Base-by-base conservation (phyloP, 352 stramenopile genomes). In the Pythium pyrilobum region DNA sequence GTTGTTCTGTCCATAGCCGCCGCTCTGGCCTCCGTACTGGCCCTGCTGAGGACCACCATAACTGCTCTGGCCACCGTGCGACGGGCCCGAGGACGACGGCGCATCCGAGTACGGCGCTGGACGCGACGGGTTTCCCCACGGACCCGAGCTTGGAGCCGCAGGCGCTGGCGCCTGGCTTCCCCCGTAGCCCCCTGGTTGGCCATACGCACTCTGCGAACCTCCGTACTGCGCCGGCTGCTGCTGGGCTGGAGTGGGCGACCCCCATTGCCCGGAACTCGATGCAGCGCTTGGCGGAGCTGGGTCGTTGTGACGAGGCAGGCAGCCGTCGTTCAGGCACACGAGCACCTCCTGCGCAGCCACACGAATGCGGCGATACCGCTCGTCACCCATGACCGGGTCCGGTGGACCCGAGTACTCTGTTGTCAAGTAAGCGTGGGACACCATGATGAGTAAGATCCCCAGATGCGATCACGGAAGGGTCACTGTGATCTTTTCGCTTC, bases 361-460 rank as follows among this genome's bases (percentile, higher is more conserved):
- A 13, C 83, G 78, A 58, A 94, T 89, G n/a, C 81, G 83, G 23
- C 83, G 81, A 57, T 88, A 89, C 52, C 86, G 85, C 54, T 94
- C 83, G 38, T 94, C 81, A 25, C 81, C 81, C 55, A 87, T 87
- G 31, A 88, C 71, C 10, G 83, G 79, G 61, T 94, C 83, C 18
- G 73, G 72, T 8, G 75, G 69, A 0, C 83, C 83, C n/a, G 77
- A 81, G 62, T 76, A 88, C 52, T 94, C 83, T 94, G 46, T 36
- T 13, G 50, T 24, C 47, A 29, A 25, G 11, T 38, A 37, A 50
- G 23, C 23, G 28, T 21, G 21, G 16, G 34, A 39, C 31, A 32
- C 27, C 40, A 31, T 38, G 31, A 48, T 47, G 27, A 47, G 31
- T 44, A 23, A 59, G 33, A 64, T 32, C 12, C 43, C 29, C 23